Base-by-base conservation (phyloP, 1,284 basidiomycete species). In the Austropuccinia psidii region DNA sequence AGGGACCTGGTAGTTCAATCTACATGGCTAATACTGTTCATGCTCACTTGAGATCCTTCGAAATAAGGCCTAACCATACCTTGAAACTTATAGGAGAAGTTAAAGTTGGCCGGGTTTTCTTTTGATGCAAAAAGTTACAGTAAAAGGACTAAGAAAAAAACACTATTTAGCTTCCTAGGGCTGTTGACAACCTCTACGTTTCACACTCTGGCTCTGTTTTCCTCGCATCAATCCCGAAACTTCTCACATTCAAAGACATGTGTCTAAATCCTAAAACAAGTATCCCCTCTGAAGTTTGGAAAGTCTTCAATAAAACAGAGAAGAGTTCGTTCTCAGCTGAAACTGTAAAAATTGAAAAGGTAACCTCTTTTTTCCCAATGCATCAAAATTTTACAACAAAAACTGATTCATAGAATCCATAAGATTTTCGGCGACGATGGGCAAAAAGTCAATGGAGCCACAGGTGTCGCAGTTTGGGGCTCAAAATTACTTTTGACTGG, bases 361-460 rank as follows among this genome's bases (percentile, higher is more conserved):
- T 8, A 41, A 15, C 24, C 39, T 5, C n/a, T 45, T 27, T n/a
- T 45, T 9, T 52, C 11, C 8, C 27, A 15, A 52, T 52, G 49
- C 17, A n/a, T 9, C 17, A 24, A 24, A 52, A 24, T 21, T 8
- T 11, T 52, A 31, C 24, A 13, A 35, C n/a, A 15, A 29, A 31
- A 2, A 4, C 21, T 33, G 29, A 55, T 35, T 29, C 55, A 6
- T 39, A 1, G 9, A 41, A 24, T n/a, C 17, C 47, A 11, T 4
- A 57, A 73, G 72, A 43, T 73, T 39, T 73, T 73, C 47, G 50
- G 37, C 45, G 72, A 73, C 49, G 72, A 73, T 65, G 72, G 72
- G 5, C 24, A 73, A 3, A 50, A 62, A 54, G 61, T 73, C 6
- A 55, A 29, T 58, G 50, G 60, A 17, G 57, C 52, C 9, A 73